Evolutionary conservation across 495 filamentous ascomycete species (phyloP).

Genomic region (Xylaria venustula): DNA sequence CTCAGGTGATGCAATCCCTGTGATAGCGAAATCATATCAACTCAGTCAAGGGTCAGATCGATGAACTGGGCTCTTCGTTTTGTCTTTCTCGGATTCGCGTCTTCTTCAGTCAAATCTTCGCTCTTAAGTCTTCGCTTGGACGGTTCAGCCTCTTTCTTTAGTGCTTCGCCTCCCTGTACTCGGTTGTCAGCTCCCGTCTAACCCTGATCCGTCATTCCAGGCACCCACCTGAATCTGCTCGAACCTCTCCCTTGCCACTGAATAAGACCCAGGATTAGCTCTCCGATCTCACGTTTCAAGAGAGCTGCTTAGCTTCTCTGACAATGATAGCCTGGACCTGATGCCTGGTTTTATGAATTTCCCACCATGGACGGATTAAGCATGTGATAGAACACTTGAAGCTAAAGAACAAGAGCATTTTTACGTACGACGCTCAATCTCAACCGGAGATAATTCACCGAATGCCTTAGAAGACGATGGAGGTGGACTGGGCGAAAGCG

Average conservation of each 20-base stretch:
- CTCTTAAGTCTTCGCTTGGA: constrained; percentile 13
- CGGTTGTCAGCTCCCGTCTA: background rate
- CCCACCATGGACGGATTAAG: too few species aligned
- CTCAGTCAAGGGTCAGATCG: too few species aligned
- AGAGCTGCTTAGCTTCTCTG: background rate
- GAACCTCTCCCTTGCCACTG: constrained; percentile 19
- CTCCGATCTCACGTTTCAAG: too few species aligned
- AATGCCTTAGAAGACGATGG: background rate
- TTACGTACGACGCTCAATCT: constrained; percentile 15
- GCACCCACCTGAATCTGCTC: constrained; percentile 18
- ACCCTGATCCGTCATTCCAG: background rate
- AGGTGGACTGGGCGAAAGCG: too few species aligned
- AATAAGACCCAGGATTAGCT: background rate
- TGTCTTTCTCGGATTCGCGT: background rate
- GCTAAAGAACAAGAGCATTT: too few species aligned
- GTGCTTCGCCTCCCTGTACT: background rate
- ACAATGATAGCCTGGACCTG: background rate
- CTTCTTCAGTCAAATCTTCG: background rate
- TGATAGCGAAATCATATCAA: too few species aligned
- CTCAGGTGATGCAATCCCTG: too few species aligned
- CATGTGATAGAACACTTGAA: too few species aligned
- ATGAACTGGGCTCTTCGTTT: constrained; percentile 15
- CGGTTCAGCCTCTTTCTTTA: constrained; percentile 20
- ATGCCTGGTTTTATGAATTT: too few species aligned
- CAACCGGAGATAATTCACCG: constrained; percentile 16